Conservation (phyloP, 164 flowering plant species). For the Magnolia officinalis region DNA sequence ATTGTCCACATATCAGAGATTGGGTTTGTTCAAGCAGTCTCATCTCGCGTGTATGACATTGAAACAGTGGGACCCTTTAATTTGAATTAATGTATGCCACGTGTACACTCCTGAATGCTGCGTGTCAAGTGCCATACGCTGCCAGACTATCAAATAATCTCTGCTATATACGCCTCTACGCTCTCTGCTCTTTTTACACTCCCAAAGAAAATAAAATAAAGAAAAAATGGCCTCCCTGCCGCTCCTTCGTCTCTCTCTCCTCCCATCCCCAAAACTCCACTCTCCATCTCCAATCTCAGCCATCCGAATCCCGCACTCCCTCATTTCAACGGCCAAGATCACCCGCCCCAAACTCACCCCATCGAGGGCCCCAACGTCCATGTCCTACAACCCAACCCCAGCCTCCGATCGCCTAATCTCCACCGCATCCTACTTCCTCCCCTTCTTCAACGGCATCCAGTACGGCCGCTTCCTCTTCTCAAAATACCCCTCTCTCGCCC, state of each 20-base stretch:
- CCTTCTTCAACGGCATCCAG: slow-evolving; percentile 86
- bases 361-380: slow-evolving; percentile 7
- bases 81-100: too few relatives aligned
- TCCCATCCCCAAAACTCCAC: slow-evolving; percentile 22
- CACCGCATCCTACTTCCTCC: slow-evolving; percentile 66
- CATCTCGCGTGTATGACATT: too few relatives aligned
- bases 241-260: slow-evolving; percentile 44
- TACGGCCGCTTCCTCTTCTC: slow-evolving; percentile 73
- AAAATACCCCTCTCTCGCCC: slow-evolving; percentile 43
- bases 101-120: too few relatives aligned
- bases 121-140: too few relatives aligned
- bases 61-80: too few relatives aligned
- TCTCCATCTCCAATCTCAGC: background rate
- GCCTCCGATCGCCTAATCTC: slow-evolving; percentile 78
- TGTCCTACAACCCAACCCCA: slow-evolving; percentile 51
- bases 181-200: too few relatives aligned
- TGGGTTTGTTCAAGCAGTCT: too few relatives aligned
- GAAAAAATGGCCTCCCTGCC: slow-evolving; percentile 47
- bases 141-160: too few relatives aligned
- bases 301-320: slow-evolving; percentile 5
- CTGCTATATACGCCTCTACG: too few relatives aligned
- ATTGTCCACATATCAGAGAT: too few relatives aligned
- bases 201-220: too few relatives aligned
- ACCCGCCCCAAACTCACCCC: slow-evolving; percentile 20
- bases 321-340: slow-evolving; percentile 8